phyloP scores from a whole-genome alignment of 1,284 basidiomycete species.

The Athelia psychrophila region DNA sequence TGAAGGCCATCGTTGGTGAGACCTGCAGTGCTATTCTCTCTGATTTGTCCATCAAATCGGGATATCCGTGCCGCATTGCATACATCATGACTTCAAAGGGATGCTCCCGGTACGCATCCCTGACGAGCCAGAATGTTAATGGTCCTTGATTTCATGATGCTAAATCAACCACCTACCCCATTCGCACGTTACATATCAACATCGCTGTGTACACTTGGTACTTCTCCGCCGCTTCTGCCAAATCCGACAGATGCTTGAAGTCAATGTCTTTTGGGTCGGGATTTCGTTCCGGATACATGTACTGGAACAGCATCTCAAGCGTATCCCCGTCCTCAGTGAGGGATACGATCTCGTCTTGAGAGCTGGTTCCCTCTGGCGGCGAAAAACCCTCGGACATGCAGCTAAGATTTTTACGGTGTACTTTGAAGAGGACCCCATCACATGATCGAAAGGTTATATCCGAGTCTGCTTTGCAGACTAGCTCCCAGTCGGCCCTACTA shows the following conservation, averaged over 20 bases:
- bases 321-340: constrained; percentile 20
- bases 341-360: constrained; percentile 5
- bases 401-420: neutral
- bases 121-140: neutral
- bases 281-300: constrained; percentile 22
- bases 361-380: neutral
- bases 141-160: neutral
- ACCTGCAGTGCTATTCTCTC: constrained; percentile 2
- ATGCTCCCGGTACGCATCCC: constrained; percentile 1
- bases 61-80: constrained; percentile 16
- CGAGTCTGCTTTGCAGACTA: neutral
- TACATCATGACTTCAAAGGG: constrained; percentile 15
- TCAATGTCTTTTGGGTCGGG: constrained; percentile 21
- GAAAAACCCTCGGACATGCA: neutral
- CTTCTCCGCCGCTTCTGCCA: constrained; percentile 29
- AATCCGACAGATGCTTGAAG: constrained; percentile 15
- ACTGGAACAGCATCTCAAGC: constrained; percentile 24
- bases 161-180: constrained; percentile 18
- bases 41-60: constrained; percentile 16
- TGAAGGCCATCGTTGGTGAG: neutral
- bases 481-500: too few relatives aligned
- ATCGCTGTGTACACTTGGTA: constrained; percentile 29
- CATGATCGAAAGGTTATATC: neutral
- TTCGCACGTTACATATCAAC: constrained; percentile 23
- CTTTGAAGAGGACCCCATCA: neutral